Percentiles rank a stretch among this genome's conserved stretches.
Evolutionary conservation across 176 grass and related monocot genomes (phyloP).

Genomic region (Avena atlantica): DNA sequence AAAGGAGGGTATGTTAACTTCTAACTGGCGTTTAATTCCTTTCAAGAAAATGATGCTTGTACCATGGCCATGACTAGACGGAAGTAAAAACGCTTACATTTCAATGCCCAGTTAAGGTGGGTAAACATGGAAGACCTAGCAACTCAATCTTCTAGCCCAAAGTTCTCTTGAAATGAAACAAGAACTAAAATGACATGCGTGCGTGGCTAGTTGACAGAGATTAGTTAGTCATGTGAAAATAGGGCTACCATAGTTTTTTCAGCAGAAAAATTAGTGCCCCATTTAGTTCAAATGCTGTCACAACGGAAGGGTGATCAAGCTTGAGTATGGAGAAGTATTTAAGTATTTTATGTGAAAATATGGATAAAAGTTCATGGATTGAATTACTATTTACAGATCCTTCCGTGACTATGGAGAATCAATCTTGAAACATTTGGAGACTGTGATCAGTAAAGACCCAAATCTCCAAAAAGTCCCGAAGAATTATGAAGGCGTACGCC

Average conservation of each 20-base stretch:
- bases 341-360: neutral
- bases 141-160: constrained; percentile 16
- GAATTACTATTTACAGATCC: constrained; percentile 54
- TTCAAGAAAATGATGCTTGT: neutral
- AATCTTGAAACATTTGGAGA: constrained; percentile 87
- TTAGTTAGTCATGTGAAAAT: constrained; percentile 8
- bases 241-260: neutral
- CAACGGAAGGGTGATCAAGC: neutral
- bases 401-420: constrained; percentile 94
- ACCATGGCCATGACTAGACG: neutral
- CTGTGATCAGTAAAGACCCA: constrained; percentile 52
- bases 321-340: neutral
- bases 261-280: neutral
- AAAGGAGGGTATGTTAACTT: constrained; percentile 77
- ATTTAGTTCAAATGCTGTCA: neutral
- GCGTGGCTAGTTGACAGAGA: neutral
- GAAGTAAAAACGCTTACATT: constrained; percentile 9
- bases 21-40: constrained; percentile 19
- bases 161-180: neutral
- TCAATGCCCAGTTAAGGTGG: neutral
- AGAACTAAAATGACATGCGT: neutral
- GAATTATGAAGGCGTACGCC: constrained; percentile 88
- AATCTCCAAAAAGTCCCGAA: constrained; percentile 62
- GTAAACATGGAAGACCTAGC: neutral
- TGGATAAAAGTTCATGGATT: neutral